Evolutionary conservation across 805 yeast species (phyloP), one percentile per base, ranked within the genome.

Genomic region (Candida bentonensis): DNA sequence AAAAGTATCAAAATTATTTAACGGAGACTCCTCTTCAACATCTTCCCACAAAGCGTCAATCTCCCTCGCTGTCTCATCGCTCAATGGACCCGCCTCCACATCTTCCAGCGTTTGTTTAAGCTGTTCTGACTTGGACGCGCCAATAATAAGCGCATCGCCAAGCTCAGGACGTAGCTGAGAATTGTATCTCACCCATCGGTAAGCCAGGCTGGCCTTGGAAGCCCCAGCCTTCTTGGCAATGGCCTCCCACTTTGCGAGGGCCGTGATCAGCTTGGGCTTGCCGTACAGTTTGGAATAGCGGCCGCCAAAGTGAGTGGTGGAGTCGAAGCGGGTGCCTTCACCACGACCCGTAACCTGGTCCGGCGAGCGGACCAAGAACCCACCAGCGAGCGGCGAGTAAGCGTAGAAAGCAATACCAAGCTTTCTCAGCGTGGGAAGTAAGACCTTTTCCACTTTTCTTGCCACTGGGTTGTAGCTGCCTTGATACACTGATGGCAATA

Each of bases 391-490:
- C 7, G 54, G 54, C n/a, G 57, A 53, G 41, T 52, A 56, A 15
- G 58, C 60, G 44, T 50, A 53, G 39, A 55, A 57, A 13, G 50
- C 36, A 17, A 57, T 51, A 1, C 45, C 42, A 17, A 46, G 44
- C 40, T 48, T 46, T 30, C 50, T 44, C 30, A 56, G 44, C n/a
- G 51, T 33, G 1, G 61, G 60, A 30, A 57, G 49, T 20, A 57
- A 43, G 11, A 52, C 54, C 3, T 22, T 11, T 42, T 56, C 61
- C 36, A 39, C 42, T 30, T 41, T 45, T 20, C 60, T 50, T 9
- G 59, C 47, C 28, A 57, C 49, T 22, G 56, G 51, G 41, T 57
- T 57, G 47, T 57, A 57, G 23, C 52, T 47, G 22, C 60, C 61
- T 42, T 57, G 61, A 44, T 50, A 55, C 17, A 57, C 59, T 3